These are phyloP conservation scores for Barnettozyma wickerhamii DNA, from an alignment of 805 yeast genomes.

Conservation along the genomic window DNA sequence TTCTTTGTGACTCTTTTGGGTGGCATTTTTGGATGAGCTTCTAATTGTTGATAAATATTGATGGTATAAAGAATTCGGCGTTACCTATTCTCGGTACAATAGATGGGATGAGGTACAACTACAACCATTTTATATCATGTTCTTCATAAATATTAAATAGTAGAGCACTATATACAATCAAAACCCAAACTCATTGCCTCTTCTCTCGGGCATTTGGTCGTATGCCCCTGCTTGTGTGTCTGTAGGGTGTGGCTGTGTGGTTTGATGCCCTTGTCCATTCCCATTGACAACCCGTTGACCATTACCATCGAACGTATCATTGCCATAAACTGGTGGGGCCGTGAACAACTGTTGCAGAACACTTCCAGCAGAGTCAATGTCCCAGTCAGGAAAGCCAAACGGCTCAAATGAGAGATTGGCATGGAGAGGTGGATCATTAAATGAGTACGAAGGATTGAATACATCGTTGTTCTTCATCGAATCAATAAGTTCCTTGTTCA, in stretches of 20 bases:
- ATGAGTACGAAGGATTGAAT: slow-evolving; percentile 2
- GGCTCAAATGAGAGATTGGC: slow-evolving; percentile 3
- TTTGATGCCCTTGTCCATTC: too few relatives aligned
- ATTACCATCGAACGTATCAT: not conserved
- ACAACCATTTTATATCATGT: too few relatives aligned
- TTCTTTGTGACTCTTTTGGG: slow-evolving; percentile 6
- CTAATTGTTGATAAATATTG: too few relatives aligned
- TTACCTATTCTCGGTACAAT: too few relatives aligned
- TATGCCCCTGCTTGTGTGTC: too few relatives aligned
- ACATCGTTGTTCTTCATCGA: not conserved
- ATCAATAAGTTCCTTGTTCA: not conserved
- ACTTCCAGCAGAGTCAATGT: slow-evolving; percentile 1
- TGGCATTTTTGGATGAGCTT: slow-evolving; percentile 9
- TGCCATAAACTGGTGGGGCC: not conserved
- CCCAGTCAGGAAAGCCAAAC: slow-evolving; percentile 7
- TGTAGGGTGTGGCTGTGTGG: not conserved
- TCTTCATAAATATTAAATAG: too few relatives aligned
- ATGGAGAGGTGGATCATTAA: slow-evolving; percentile 8
- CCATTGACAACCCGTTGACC: not conserved
- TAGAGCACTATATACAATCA: too few relatives aligned
- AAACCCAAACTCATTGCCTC: not conserved
- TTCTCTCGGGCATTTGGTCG: not conserved
- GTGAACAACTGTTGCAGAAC: not conserved
- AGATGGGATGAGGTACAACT: too few relatives aligned
- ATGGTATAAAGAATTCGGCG: too few relatives aligned